These are phyloP conservation scores for Zasmidium angulare DNA, from an alignment of 2,329 filamentous ascomycete species.

Conservation along the genomic window DNA sequence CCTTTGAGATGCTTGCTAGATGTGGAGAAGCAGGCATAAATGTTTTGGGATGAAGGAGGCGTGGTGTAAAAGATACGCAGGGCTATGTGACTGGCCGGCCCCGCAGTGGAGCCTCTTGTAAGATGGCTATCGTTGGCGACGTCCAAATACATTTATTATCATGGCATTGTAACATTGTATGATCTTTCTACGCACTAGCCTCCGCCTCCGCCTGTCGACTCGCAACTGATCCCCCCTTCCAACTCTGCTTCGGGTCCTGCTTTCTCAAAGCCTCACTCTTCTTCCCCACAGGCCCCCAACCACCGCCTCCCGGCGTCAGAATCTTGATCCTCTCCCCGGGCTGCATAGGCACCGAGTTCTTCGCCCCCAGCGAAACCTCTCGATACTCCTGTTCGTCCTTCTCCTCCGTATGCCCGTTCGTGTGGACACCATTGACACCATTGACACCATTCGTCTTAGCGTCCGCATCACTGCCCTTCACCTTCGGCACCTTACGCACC, in stretches of 20 bases:
- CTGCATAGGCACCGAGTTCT: conserved; percentile 76
- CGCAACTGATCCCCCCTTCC: conserved; percentile 61
- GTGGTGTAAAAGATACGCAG: background rate
- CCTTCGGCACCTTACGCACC: conserved; percentile 65
- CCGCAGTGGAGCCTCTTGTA: background rate
- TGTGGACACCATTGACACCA: conserved; percentile 2
- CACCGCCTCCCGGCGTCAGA: conserved; percentile 75
- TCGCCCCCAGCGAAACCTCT: conserved; percentile 71
- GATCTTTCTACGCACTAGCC: conserved; percentile 34
- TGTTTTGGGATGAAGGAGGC: background rate
- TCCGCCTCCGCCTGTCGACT: conserved; percentile 55
- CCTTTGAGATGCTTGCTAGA: too few relatives aligned
- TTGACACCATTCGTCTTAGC: conserved; percentile 14
- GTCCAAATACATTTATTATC: background rate
- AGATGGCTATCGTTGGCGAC: background rate
- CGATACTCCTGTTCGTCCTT: conserved; percentile 43
- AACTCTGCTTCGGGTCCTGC: conserved; percentile 59
- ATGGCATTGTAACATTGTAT: background rate
- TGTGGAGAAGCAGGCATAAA: background rate
- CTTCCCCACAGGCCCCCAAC: conserved; percentile 65
- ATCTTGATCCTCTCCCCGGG: conserved; percentile 76
- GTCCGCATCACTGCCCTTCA: conserved; percentile 34
- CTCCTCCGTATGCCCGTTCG: conserved; percentile 20
- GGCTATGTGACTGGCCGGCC: background rate
- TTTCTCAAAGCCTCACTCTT: conserved; percentile 47